Evolutionary conservation across 805 yeast species (phyloP), one percentile per base, ranked within the genome.

Genomic region (Nematodospora valgi): DNA sequence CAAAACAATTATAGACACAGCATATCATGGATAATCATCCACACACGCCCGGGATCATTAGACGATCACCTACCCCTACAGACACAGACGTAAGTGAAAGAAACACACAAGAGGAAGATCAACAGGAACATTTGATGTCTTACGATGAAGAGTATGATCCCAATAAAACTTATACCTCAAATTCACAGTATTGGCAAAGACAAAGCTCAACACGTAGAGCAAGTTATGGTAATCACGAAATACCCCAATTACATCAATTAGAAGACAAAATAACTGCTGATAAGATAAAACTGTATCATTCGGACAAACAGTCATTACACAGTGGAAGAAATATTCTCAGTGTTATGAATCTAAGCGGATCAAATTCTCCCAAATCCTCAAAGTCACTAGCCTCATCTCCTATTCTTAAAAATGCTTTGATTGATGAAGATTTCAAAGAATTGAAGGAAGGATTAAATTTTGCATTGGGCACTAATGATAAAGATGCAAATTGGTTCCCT

Each of bases 401-500:
- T 8, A 18, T 7, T 9, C 9, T 25, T 12, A 22, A 31, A 17
- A 27, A 29, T 19, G 19, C 40, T 3, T 17, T 23, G 2, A 46
- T 48, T 10, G 49, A 46, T n/a, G 49, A 48, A 27, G 64, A 60
- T 36, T 44, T 59, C 20, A 54, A 53, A 23, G 64, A 63, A 22
- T 43, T 62, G 20, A 48, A 48, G 32, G 60, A 59, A 38, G 66
- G 68, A 1, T 43, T 62, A 8, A 48, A 47, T 21, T 53, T 56
- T 38, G 69, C 68, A 4, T 46, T 62, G n/a, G 68, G 68, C 5
- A 43, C 52, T 3, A 34, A 44, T 10, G 45, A 45, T 5, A 39
- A 45, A 5, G 47, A 33, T 6, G 48, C 56, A 9, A 48, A 54
- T 27, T 61, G 68, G 68, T 52, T 61, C 24, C 67, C 67, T 3